phyloP scores from a whole-genome alignment of 2,329 filamentous ascomycete species.

The Alternaria consortialis region DNA sequence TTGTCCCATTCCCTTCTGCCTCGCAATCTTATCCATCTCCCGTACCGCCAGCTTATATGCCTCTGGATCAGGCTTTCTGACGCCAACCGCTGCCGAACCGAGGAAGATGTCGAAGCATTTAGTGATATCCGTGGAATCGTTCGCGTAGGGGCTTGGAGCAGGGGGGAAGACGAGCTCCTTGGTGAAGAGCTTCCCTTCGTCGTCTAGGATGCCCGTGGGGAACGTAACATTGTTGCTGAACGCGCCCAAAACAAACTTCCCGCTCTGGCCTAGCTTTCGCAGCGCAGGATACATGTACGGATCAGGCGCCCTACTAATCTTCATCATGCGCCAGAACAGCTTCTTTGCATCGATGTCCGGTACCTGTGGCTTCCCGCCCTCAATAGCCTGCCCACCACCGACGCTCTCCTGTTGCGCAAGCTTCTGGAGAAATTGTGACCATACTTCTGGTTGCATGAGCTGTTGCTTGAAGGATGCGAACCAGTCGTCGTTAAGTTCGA shows the following conservation, averaged over 20 bases:
- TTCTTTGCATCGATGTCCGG: constrained; percentile 79
- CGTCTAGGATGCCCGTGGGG: constrained; percentile 75
- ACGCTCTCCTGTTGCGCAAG: constrained; percentile 27
- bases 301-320: constrained; percentile 71
- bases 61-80: constrained; percentile 84
- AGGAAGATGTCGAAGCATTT: constrained; percentile 86
- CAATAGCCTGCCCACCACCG: constrained; percentile 43
- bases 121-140: constrained; percentile 62
- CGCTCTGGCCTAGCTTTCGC: constrained; percentile 66
- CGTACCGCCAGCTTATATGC: constrained; percentile 81
- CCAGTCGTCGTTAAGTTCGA: constrained; percentile 77
- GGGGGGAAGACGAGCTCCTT: constrained; percentile 43
- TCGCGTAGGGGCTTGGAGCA: constrained; percentile 31
- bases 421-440: constrained; percentile 67
- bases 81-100: constrained; percentile 82
- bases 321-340: constrained; percentile 96
- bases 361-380: constrained; percentile 62
- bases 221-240: constrained; percentile 92
- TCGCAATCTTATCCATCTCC: constrained; percentile 70
- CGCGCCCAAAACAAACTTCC: constrained; percentile 68
- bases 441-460: constrained; percentile 71
- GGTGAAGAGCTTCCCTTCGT: constrained; percentile 56
- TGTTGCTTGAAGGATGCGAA: constrained; percentile 80
- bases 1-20: constrained; percentile 60
- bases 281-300: constrained; percentile 90